Conservation (phyloP, 805 yeast species). For the Yarrowia divulgata region DNA sequence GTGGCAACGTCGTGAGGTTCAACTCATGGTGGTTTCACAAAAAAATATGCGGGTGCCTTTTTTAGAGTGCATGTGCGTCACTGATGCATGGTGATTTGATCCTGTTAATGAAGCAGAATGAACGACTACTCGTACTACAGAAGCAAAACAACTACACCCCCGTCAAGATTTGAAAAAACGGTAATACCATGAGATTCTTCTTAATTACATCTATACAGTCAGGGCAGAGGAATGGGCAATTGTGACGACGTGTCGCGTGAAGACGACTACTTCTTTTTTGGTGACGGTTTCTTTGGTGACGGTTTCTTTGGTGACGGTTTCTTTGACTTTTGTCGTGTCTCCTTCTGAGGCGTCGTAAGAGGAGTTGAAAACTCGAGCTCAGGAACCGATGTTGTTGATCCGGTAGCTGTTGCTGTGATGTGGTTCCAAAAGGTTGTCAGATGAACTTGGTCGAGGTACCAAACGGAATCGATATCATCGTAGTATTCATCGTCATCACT, state of each 20-base stretch:
- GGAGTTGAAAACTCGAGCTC: not conserved
- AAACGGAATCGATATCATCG: not conserved
- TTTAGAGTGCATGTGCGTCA: not conserved
- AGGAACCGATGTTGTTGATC: not conserved
- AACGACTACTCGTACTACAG: no score
- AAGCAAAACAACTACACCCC: no score
- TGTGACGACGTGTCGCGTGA: no score
- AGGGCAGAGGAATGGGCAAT: no score
- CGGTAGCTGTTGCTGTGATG: not conserved
- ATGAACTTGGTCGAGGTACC: not conserved
- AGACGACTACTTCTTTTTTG: no score
- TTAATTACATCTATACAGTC: no score
- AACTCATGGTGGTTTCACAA: not conserved
- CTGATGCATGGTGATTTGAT: not conserved
- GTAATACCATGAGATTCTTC: no score
- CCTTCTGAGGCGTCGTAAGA: not conserved
- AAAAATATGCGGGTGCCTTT: not conserved
- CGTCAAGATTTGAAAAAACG: no score
- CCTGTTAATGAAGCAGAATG: not conserved
- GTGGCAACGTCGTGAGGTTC: constrained; percentile 9
- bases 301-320: no score
- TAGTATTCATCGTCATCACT: no score
- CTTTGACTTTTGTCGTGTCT: no score
- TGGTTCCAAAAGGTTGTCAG: not conserved
- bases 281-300: no score